Conservation (phyloP, 2,329 filamentous ascomycete genomes). For the Macrophomina tecta region DNA sequence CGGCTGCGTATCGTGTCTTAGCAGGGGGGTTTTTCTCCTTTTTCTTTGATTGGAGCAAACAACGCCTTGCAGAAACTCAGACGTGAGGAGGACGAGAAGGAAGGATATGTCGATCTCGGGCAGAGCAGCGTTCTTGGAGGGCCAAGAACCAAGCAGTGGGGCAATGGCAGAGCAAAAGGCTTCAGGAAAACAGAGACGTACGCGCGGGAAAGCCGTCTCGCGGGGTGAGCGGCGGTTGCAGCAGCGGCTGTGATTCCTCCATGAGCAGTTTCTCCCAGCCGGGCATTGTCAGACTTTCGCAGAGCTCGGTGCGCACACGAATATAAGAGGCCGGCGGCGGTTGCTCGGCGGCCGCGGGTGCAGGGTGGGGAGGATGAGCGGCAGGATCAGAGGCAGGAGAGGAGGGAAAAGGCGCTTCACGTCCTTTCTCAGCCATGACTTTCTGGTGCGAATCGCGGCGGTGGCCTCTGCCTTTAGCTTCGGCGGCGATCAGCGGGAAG, state of each 20-base stretch:
- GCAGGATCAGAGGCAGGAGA: background rate
- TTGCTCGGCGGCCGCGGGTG: background rate
- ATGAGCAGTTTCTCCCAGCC: slow-evolving; percentile 14
- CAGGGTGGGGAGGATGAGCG: background rate
- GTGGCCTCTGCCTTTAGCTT: background rate
- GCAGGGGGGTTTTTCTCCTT: background rate
- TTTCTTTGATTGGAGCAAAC: background rate
- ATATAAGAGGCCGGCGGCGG: background rate
- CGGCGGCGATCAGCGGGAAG: slow-evolving; percentile 11
- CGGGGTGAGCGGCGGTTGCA: background rate
- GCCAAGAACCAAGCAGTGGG: background rate
- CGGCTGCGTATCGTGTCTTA: slow-evolving; percentile 33
- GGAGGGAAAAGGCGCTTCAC: background rate
- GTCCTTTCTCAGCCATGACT: slow-evolving; percentile 6
- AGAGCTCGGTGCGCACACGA: slow-evolving; percentile 14
- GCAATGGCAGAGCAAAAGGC: background rate
- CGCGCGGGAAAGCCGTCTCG: background rate
- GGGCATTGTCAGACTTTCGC: slow-evolving; percentile 16
- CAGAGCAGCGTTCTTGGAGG: background rate
- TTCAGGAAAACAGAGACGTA: background rate
- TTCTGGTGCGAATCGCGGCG: background rate
- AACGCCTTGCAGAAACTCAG: background rate
- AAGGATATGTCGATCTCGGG: background rate
- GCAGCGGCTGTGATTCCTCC: slow-evolving; percentile 22
- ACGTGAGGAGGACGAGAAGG: too few species aligned